These are phyloP conservation scores for Cyberlindnera saturnus DNA, from an alignment of 805 yeast genomes.

Conservation along the genomic window DNA sequence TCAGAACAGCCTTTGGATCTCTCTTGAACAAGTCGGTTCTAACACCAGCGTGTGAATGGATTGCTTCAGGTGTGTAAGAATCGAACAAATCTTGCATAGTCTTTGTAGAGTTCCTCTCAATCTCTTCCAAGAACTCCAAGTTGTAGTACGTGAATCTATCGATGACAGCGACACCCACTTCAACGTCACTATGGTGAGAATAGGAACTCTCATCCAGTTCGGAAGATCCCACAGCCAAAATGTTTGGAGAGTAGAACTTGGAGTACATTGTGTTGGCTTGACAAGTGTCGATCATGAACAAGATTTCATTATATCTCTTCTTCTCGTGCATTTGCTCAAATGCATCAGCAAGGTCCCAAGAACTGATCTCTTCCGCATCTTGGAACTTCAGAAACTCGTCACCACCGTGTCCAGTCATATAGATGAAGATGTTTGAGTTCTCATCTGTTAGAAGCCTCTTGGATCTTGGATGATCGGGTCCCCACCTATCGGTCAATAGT, in stretches of 20 bases:
- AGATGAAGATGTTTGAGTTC: slow-evolving; percentile 86
- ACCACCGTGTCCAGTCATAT: slow-evolving; percentile 98
- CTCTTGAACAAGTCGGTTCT: slow-evolving; percentile 72
- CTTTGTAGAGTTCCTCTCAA: slow-evolving; percentile 65
- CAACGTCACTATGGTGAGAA: slow-evolving; percentile 93
- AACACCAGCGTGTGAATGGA: slow-evolving; percentile 93
- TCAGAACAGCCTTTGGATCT: slow-evolving; percentile 57
- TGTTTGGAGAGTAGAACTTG: slow-evolving; percentile 84
- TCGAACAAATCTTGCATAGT: slow-evolving; percentile 83
- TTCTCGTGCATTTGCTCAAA: slow-evolving; percentile 96
- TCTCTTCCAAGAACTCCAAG: slow-evolving; percentile 77
- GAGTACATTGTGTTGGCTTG: slow-evolving; percentile 98
- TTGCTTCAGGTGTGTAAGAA: slow-evolving; percentile 74
- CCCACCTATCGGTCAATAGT: slow-evolving; percentile 91
- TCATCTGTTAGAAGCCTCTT: slow-evolving; percentile 90
- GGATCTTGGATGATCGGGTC: slow-evolving; percentile 86
- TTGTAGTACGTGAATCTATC: slow-evolving; percentile 94
- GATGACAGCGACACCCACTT: slow-evolving; percentile 95
- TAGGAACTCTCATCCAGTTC: slow-evolving; percentile 84
- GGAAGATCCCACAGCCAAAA: slow-evolving; percentile 89
- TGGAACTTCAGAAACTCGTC: slow-evolving; percentile 95
- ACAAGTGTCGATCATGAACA: slow-evolving; percentile 98
- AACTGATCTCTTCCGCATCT: slow-evolving; percentile 95
- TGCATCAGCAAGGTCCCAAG: slow-evolving; percentile 95
- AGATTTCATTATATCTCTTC: slow-evolving; percentile 88